These are phyloP conservation scores for Rhipidocladum racemiflorum DNA, from an alignment of 176 grass and related monocot species.

Conservation along the genomic window DNA sequence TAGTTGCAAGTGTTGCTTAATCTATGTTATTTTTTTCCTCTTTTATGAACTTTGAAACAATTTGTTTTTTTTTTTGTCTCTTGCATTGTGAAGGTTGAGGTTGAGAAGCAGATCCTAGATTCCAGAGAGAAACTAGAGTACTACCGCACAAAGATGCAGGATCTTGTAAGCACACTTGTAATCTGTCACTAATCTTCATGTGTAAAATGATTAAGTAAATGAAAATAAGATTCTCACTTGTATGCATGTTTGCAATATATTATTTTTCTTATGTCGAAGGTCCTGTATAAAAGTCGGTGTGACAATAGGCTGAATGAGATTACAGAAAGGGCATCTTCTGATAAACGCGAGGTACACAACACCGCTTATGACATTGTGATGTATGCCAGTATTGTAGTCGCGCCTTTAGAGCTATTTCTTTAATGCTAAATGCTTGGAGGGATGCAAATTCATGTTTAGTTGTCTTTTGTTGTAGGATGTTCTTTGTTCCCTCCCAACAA, in stretches of 20 bases:
- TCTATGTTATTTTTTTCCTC: not conserved
- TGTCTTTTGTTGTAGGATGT: conserved; percentile 1
- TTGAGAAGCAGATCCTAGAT: conserved; percentile 86
- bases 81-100: conserved; percentile 58
- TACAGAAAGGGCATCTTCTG: conserved; percentile 90
- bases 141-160: conserved; percentile 94
- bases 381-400: not conserved
- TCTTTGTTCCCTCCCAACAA: not conserved
- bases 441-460: not conserved
- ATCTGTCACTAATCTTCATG: conserved; percentile 31
- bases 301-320: conserved; percentile 99
- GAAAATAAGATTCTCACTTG: not conserved
- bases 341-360: conserved; percentile 81
- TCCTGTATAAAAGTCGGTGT: conserved; percentile 96
- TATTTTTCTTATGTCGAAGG: conserved; percentile 48
- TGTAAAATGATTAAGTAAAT: not conserved
- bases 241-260: not conserved
- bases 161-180: conserved; percentile 71
- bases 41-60: conserved; percentile 7
- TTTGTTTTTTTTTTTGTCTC: not conserved
- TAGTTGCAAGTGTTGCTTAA: conserved; percentile 1
- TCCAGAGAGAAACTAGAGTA: conserved; percentile 94
- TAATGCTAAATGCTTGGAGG: conserved; percentile 24
- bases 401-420: conserved; percentile 17
- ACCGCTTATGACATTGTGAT: conserved; percentile 7